phyloP scores from a whole-genome alignment of 352 stramenopile genomes.

The Globisporangium radiosum region DNA sequence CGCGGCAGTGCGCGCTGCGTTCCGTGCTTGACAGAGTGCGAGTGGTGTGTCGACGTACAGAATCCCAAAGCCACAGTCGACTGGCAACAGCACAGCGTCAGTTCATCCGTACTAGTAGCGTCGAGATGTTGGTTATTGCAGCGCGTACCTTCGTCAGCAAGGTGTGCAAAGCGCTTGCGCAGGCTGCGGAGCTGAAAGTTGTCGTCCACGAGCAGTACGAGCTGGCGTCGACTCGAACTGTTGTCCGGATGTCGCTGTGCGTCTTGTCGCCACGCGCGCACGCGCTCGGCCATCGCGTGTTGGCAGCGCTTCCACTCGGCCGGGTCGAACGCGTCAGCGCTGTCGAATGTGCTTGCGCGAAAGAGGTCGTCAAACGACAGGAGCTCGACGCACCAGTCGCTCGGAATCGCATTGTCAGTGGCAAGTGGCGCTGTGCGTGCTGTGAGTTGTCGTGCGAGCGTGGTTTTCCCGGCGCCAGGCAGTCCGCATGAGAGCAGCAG shows the following conservation, averaged over 20 bases:
- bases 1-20: conserved; percentile 19
- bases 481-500: conserved; percentile 60
- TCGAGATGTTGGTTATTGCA: neutral
- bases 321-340: conserved; percentile 31
- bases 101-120: neutral
- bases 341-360: neutral
- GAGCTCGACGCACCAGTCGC: conserved; percentile 14
- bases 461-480: conserved; percentile 66
- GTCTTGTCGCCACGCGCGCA: conserved; percentile 12
- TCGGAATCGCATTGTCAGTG: no score
- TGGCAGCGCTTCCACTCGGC: conserved; percentile 47
- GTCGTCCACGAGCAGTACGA: conserved; percentile 62
- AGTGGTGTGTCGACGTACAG: conserved; percentile 26
- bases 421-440: neutral
- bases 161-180: conserved; percentile 59
- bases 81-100: conserved; percentile 15
- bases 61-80: conserved; percentile 37
- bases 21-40: conserved; percentile 31
- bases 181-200: conserved; percentile 66
- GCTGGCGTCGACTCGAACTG: conserved; percentile 1
- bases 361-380: conserved; percentile 67
- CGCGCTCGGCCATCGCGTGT: conserved; percentile 28
- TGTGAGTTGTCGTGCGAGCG: conserved; percentile 18
- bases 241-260: neutral
- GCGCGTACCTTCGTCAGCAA: conserved; percentile 35